Evolutionary conservation across 805 yeast genomes (phyloP).

Genomic region (Schwanniomyces yamadae): DNA sequence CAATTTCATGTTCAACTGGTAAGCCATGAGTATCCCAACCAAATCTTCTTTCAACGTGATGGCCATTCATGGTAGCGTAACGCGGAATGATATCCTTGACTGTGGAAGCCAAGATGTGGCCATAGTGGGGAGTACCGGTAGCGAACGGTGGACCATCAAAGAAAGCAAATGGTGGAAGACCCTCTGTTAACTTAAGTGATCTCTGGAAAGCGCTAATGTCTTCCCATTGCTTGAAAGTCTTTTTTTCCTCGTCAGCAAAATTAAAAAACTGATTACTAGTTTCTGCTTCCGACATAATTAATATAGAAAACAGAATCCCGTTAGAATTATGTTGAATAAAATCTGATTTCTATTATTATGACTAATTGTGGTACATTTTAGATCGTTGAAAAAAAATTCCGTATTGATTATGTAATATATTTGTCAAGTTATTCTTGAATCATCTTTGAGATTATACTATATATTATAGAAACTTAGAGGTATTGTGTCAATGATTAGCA

Average conservation of each 20-base stretch:
- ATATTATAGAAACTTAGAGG: too few species aligned
- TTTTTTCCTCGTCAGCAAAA: slow-evolving; percentile 89
- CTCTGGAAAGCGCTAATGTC: slow-evolving; percentile 93
- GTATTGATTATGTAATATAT: too few species aligned
- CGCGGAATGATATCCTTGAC: slow-evolving; percentile 97
- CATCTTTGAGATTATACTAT: too few species aligned
- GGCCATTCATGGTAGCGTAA: slow-evolving; percentile 97
- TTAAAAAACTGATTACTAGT: slow-evolving; percentile 44
- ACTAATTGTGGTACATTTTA: slow-evolving; percentile 6
- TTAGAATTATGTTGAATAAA: not conserved
- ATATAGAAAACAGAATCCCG: not conserved
- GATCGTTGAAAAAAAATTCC: slow-evolving; percentile 6
- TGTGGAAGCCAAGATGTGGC: slow-evolving; percentile 95
- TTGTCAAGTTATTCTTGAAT: too few species aligned
- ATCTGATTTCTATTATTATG: slow-evolving; percentile 1
- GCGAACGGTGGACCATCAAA: slow-evolving; percentile 99
- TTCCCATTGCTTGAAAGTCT: slow-evolving; percentile 76
- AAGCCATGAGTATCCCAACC: slow-evolving; percentile 99
- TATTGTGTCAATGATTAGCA: slow-evolving; percentile 16
- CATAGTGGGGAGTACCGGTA: slow-evolving; percentile 98
- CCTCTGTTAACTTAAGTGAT: slow-evolving; percentile 79
- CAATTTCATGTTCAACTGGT: slow-evolving; percentile 98
- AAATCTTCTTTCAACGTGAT: slow-evolving; percentile 92
- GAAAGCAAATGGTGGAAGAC: slow-evolving; percentile 82
- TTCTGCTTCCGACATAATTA: slow-evolving; percentile 19